phyloP scores from a whole-genome alignment of 345 rosid species.

The Dipteronia dyeriana region DNA sequence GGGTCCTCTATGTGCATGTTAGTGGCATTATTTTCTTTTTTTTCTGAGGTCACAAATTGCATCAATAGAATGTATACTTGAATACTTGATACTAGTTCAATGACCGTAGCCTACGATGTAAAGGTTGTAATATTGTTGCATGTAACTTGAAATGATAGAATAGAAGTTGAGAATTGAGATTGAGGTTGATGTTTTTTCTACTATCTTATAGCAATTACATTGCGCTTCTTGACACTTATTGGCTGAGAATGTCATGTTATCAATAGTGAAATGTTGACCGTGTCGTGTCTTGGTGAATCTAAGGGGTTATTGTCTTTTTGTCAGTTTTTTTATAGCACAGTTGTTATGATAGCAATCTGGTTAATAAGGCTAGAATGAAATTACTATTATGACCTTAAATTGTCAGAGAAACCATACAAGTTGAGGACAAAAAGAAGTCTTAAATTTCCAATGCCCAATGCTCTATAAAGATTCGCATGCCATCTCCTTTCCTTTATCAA shows the following conservation, averaged over 20 bases:
- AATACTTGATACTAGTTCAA: slow-evolving; percentile 18
- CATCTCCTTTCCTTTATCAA: slow-evolving; percentile 21
- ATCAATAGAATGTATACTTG: slow-evolving; percentile 13
- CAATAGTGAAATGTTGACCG: not conserved
- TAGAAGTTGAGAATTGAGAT: slow-evolving; percentile 17
- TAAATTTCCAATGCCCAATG: slow-evolving; percentile 30
- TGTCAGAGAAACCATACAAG: not conserved
- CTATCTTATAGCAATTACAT: too few relatives aligned
- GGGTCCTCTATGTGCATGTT: not conserved
- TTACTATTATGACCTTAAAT: slow-evolving; percentile 28
- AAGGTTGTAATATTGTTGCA: slow-evolving; percentile 18
- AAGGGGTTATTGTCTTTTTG: slow-evolving; percentile 1
- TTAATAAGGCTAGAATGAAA: not conserved
- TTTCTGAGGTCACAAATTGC: slow-evolving; percentile 4
- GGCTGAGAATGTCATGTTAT: not conserved
- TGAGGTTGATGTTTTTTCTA: slow-evolving; percentile 4
- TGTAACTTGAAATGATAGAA: slow-evolving; percentile 14
- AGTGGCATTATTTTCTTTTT: not conserved
- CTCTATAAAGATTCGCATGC: slow-evolving; percentile 29
- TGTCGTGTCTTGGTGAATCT: not conserved
- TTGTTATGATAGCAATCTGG: not conserved
- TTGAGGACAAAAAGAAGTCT: slow-evolving; percentile 26
- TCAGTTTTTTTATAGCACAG: not conserved
- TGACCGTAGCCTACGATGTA: slow-evolving; percentile 15
- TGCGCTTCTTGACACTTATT: not conserved